Percentiles rank a stretch among this genome's conserved stretches.
Evolutionary conservation across 805 yeast genomes (phyloP).

Genomic region (Hanseniaspora clermontiae): DNA sequence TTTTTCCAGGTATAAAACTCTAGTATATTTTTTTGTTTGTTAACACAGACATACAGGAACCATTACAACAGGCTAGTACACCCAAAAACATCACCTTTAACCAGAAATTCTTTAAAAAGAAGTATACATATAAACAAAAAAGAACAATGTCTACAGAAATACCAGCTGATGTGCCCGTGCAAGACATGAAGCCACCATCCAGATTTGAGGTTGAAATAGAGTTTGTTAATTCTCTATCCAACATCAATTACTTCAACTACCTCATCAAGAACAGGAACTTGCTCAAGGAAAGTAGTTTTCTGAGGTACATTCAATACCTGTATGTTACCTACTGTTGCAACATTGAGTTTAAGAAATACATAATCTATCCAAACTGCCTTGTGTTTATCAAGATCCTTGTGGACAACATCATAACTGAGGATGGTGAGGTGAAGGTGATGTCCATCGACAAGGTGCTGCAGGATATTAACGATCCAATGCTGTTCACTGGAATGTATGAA

Average conservation of each 20-base stretch:
- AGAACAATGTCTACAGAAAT: not conserved
- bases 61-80: not conserved
- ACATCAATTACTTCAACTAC: slow-evolving; percentile 74
- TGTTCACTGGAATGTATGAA: slow-evolving; percentile 64
- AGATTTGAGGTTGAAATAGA: slow-evolving; percentile 33
- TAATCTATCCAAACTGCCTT: slow-evolving; percentile 70
- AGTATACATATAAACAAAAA: not conserved
- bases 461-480: slow-evolving; percentile 24
- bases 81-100: no score
- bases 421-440: not conserved
- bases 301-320: slow-evolving; percentile 64
- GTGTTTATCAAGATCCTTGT: slow-evolving; percentile 55
- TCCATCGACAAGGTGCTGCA: not conserved
- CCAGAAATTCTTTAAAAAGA: not conserved
- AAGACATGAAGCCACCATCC: slow-evolving; percentile 34
- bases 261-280: slow-evolving; percentile 74
- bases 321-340: slow-evolving; percentile 53
- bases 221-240: slow-evolving; percentile 86
- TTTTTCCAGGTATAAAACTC: not conserved
- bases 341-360: slow-evolving; percentile 42
- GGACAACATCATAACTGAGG: slow-evolving; percentile 23
- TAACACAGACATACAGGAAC: no score
- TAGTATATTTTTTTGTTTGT: not conserved
- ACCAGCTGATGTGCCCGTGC: slow-evolving; percentile 1
- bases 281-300: slow-evolving; percentile 51